Conservation (phyloP, 495 filamentous ascomycete genomes). For the Penicillium robsamsonii region DNA sequence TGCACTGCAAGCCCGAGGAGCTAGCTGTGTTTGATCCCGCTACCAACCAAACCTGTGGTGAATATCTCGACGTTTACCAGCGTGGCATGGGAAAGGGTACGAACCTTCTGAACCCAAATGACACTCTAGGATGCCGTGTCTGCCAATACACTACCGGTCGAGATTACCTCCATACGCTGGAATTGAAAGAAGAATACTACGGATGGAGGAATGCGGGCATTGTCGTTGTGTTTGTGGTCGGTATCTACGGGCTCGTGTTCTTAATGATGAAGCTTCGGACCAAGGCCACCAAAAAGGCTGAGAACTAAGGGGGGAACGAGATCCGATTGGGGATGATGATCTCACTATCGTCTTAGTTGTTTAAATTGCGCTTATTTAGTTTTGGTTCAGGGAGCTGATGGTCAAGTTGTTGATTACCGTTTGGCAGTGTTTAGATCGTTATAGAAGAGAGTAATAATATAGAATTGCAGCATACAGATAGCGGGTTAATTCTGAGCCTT, state of each 20-base stretch:
- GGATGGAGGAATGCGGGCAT: constrained; percentile 42
- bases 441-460: too few species aligned
- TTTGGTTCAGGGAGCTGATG: too few species aligned
- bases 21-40: constrained; percentile 52
- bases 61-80: constrained; percentile 55
- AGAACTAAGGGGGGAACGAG: too few species aligned
- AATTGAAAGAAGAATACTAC: constrained; percentile 37
- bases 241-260: constrained; percentile 44
- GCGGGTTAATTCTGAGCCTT: too few species aligned
- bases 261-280: not conserved
- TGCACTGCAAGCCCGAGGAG: constrained; percentile 56
- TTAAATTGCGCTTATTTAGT: too few species aligned
- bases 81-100: constrained; percentile 43
- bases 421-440: too few species aligned
- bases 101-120: constrained; percentile 46
- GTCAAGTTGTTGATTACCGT: too few species aligned
- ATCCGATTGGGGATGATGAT: too few species aligned
- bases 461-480: too few species aligned
- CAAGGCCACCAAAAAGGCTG: too few species aligned
- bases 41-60: constrained; percentile 44
- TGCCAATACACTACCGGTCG: constrained; percentile 47
- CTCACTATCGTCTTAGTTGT: too few species aligned
- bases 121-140: constrained; percentile 45
- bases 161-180: constrained; percentile 37
- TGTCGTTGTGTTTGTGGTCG: constrained; percentile 36